Base-by-base conservation (phyloP, 768 basidiomycete genomes). In the Cystobasidium tubakii region DNA sequence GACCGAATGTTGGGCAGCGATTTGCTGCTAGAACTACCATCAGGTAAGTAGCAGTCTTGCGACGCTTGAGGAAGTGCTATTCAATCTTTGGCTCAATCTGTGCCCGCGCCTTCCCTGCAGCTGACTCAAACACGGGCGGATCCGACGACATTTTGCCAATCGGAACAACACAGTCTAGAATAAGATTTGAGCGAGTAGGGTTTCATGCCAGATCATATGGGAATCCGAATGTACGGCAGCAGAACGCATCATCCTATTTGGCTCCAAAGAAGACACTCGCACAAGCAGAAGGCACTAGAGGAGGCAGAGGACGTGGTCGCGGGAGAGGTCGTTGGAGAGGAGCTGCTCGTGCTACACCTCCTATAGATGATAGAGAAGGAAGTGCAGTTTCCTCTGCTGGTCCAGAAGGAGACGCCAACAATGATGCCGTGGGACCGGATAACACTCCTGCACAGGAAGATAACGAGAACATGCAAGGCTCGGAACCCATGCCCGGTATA, bases 1-100 rank as follows among this genome's bases (percentile, higher is more conserved):
- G 69, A 71, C 15, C 69, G 69, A 4, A 55, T 46, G 33, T 36
- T 71, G 39, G 69, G 69, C 2, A 71, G 69, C 42, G 69, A 71
- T 17, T 13, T 71, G 15, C 25, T 71, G 3, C 39, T 71, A 21
- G 44, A 36, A 60, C 6, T 23, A 7, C 66, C 44, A 31, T 31
- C 66, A 19, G 10, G 66, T 67, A 53, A 53, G 66, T 2, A 12
- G 4, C 31, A 13, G 7, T 21, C 7, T 33, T n/a, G n/a, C n/a
- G n/a, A n/a, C n/a, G n/a, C n/a, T n/a, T n/a, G n/a, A n/a, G n/a
- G n/a, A n/a, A n/a, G n/a, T n/a, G n/a, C n/a, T n/a, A n/a, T n/a
- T n/a, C n/a, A n/a, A n/a, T n/a, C n/a, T n/a, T n/a, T n/a, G n/a
- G n/a, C n/a, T n/a, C n/a, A n/a, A n/a, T n/a, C n/a, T n/a, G n/a